phyloP scores from a whole-genome alignment of 129 eudicot genomes.

The Heracleum sosnowskyi region DNA sequence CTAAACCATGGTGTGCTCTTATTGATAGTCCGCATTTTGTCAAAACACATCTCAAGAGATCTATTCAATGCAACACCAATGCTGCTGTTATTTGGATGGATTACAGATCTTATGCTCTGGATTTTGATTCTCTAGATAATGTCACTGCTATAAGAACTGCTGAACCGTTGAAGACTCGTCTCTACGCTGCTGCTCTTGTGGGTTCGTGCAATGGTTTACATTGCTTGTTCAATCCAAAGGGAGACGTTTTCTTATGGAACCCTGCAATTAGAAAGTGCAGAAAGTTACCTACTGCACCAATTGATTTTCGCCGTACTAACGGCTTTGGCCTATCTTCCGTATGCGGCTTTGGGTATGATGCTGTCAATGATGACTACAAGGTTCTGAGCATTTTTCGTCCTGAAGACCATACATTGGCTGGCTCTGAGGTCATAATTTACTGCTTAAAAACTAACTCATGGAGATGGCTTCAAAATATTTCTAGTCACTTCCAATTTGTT shows the following conservation, averaged over 20 bases:
- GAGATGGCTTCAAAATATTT: not conserved
- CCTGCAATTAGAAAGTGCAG: not conserved
- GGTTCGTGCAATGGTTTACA: slow-evolving; percentile 29
- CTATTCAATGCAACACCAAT: too few relatives aligned
- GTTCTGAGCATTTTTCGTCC: not conserved
- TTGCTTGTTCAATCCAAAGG: slow-evolving; percentile 12
- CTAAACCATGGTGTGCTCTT: too few relatives aligned
- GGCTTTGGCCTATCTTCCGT: not conserved
- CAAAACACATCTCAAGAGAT: too few relatives aligned
- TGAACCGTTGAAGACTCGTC: not conserved
- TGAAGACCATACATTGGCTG: not conserved
- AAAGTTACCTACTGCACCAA: not conserved
- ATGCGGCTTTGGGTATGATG: not conserved
- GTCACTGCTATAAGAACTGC: not conserved
- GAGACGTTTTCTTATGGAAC: not conserved
- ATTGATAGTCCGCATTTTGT: too few relatives aligned
- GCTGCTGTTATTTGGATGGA: too few relatives aligned
- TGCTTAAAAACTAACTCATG: not conserved
- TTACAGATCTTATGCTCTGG: too few relatives aligned
- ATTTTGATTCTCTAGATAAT: not conserved
- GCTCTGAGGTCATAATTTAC: not conserved
- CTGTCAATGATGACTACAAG: not conserved
- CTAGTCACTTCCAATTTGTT: not conserved
- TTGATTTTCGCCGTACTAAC: not conserved
- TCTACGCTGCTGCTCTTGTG: slow-evolving; percentile 6